phyloP scores from a whole-genome alignment of 345 rosid species.

The Mallotus nudiflorus region DNA sequence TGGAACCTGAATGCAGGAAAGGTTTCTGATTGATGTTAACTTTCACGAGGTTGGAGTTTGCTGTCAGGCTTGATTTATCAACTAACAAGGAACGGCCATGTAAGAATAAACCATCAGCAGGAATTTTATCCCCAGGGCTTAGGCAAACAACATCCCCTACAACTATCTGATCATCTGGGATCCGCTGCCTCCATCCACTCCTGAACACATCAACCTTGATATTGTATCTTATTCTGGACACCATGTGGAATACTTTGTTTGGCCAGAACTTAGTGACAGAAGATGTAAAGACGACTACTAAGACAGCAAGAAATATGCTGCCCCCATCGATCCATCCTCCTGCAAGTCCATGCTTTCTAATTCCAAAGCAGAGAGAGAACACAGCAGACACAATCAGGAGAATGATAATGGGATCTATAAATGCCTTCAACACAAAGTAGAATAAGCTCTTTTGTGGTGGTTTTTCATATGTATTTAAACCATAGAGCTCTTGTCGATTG shows the following conservation, averaged over 20 bases:
- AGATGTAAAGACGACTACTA: conserved; percentile 26
- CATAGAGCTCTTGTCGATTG: conserved; percentile 44
- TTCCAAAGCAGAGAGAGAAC: conserved; percentile 30
- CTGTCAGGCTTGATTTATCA: conserved; percentile 27
- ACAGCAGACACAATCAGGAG: conserved; percentile 33
- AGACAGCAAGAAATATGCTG: conserved; percentile 29
- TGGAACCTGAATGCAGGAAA: conserved; percentile 20
- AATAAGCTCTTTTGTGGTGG: conserved; percentile 46
- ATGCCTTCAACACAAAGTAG: conserved; percentile 28
- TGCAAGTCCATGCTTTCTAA: conserved; percentile 19
- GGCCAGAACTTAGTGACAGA: conserved; percentile 18
- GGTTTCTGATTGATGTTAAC: conserved; percentile 13
- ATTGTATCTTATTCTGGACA: conserved; percentile 16
- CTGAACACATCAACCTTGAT: conserved; percentile 18
- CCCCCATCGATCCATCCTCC: conserved; percentile 37
- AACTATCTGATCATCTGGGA: too few relatives aligned
- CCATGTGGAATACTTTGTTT: conserved; percentile 16
- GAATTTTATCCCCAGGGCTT: conserved; percentile 25
- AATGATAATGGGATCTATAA: conserved; percentile 30
- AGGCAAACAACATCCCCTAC: conserved; percentile 20
- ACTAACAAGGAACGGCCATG: conserved; percentile 22
- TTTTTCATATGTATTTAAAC: conserved; percentile 65
- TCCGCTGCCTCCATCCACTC: conserved; percentile 7
- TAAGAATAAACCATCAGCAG: conserved; percentile 28
- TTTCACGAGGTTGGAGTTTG: conserved; percentile 14